Conservation (phyloP, 2,329 filamentous ascomycete genomes). For the Colletotrichum coccodes region DNA sequence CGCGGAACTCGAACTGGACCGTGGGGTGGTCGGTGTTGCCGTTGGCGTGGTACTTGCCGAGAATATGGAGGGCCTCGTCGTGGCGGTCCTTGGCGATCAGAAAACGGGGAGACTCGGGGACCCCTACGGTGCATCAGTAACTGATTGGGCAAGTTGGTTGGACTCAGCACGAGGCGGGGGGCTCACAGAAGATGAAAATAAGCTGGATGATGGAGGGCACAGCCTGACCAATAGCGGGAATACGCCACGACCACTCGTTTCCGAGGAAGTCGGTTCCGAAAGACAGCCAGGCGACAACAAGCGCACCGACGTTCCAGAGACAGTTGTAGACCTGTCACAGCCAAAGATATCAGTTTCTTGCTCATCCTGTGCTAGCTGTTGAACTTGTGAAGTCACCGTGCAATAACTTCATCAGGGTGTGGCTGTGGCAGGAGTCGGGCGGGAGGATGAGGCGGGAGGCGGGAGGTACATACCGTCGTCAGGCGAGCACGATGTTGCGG, state of each 20-base stretch:
- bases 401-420: not conserved
- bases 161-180: not conserved
- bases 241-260: conserved; percentile 63
- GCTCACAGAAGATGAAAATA: conserved; percentile 56
- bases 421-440: not conserved
- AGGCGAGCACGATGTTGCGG: conserved; percentile 59
- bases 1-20: conserved; percentile 68
- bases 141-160: not conserved
- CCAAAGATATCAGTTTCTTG: not conserved
- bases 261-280: conserved; percentile 58
- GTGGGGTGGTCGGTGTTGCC: conserved; percentile 52
- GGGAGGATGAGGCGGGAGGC: not conserved
- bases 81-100: conserved; percentile 49
- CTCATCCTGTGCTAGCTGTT: not conserved
- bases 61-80: conserved; percentile 46
- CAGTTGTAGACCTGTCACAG: conserved; percentile 49
- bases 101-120: conserved; percentile 55
- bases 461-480: conserved; percentile 55
- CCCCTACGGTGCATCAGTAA: conserved; percentile 37
- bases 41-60: conserved; percentile 46
- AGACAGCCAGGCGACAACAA: conserved; percentile 58
- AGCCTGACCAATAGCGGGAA: conserved; percentile 59
- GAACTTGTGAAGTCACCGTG: too few species aligned
- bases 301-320: conserved; percentile 62
- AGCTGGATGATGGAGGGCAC: conserved; percentile 59